Base-by-base conservation (phyloP, 148 eudicot genomes). In the Cornus florida region DNA sequence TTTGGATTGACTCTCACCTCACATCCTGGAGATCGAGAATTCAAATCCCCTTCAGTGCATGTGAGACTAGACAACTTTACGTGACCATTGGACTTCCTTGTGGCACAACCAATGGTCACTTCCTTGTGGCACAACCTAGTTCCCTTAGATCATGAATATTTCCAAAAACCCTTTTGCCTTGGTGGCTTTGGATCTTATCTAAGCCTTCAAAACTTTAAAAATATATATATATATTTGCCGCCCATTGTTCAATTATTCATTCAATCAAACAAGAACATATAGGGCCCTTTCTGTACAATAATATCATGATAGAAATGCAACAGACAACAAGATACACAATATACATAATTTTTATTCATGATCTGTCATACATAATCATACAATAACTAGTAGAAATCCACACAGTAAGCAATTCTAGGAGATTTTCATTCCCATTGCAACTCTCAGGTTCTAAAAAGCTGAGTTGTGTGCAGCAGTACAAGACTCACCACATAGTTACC, bases 361-460 rank as follows among this genome's bases (percentile, higher is more conserved):
- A 76, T 66, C 17, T 14, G 56, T 65, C 23, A 28, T 2, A 41
- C 57, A 43, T 66, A 75, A 5, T 22, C 38, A 43, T 66, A 75
- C 22, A 22, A n/a, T 10, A 41, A 71, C 11, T 7, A 39, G 46
- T 7, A 32, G 22, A 35, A 33, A 19, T 41, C 67, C 24, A 23
- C 69, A n/a, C n/a, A n/a, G 48, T 43, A 75, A 22, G 57, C 35
- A 14, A 64, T n/a, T 60, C 50, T 20, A 60, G 11, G 6, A 67
- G 9, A 43, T 17, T 53, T 28, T 23, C 68, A 24, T 73, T 79
- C 74, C 77, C 78, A 74, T 60, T 80, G 74, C 69, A 60, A 4
- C 69, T 28, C 74, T 70, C 75, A 64, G 79, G 57, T 60, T 62
- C 64, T 22, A 80, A 75, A 75, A 80, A 69, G 31, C 78, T 57